These are phyloP conservation scores for Piloderma croceum DNA, from an alignment of 768 basidiomycete species.

Conservation along the genomic window DNA sequence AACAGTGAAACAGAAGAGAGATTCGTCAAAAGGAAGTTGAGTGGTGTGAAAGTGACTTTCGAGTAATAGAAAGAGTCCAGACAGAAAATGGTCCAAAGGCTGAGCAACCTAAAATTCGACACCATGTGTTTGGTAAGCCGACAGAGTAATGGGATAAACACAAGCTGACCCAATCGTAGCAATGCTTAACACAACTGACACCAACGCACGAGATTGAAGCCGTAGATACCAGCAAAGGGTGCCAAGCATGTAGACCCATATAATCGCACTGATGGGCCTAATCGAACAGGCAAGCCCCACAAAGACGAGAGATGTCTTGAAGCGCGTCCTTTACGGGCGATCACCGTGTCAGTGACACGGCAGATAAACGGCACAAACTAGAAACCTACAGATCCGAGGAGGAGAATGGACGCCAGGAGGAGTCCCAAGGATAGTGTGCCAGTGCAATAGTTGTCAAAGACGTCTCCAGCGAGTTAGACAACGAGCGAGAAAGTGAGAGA, in stretches of 20 bases:
- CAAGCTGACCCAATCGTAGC: slow-evolving; percentile 40
- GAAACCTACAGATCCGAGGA: slow-evolving; percentile 36
- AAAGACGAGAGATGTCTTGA: slow-evolving; percentile 43
- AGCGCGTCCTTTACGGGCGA: slow-evolving; percentile 29
- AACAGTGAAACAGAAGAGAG: slow-evolving; percentile 84
- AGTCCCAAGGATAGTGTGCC: slow-evolving; percentile 70
- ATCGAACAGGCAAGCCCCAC: slow-evolving; percentile 77
- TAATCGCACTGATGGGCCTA: slow-evolving; percentile 82
- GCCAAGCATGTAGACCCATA: slow-evolving; percentile 73
- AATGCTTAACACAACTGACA: slow-evolving; percentile 35
- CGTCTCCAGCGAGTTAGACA: slow-evolving; percentile 92
- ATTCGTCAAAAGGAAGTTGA: slow-evolving; percentile 83
- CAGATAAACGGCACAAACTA: slow-evolving; percentile 5
- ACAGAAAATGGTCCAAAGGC: slow-evolving; percentile 28
- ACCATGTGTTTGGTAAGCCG: no score
- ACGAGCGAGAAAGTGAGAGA: slow-evolving; percentile 75
- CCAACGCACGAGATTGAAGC: slow-evolving; percentile 24
- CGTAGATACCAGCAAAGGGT: slow-evolving; percentile 53
- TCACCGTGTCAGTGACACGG: slow-evolving; percentile 10
- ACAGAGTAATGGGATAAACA: background rate
- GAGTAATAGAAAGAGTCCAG: slow-evolving; percentile 74
- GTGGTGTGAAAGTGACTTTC: slow-evolving; percentile 60
- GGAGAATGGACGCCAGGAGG: slow-evolving; percentile 31
- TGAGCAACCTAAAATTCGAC: no score
- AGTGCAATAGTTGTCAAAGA: slow-evolving; percentile 77